A percentile compares a stretch with the other conserved stretches of the same genome.
These are phyloP conservation scores for Colletotrichum camelliae DNA, from an alignment of 2,329 filamentous ascomycete genomes.

Conservation along the genomic window DNA sequence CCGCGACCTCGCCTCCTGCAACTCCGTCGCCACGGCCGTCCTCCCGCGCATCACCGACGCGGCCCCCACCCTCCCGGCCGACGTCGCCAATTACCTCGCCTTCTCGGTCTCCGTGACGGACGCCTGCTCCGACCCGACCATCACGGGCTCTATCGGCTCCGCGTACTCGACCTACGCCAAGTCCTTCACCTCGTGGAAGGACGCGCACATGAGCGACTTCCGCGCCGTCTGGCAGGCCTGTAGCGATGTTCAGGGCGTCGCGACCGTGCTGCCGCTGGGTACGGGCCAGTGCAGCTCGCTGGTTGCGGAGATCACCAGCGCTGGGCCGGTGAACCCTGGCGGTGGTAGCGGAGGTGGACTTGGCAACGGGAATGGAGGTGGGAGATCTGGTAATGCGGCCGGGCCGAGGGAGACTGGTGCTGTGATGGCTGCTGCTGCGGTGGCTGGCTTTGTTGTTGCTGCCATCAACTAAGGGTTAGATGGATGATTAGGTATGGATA, in stretches of 20 bases:
- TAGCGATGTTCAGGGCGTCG: slow-evolving; percentile 30
- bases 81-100: slow-evolving; percentile 28
- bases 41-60: slow-evolving; percentile 24
- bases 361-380: not conserved
- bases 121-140: slow-evolving; percentile 27
- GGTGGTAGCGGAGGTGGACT: not conserved
- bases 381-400: not conserved
- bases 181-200: slow-evolving; percentile 27
- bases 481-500: not conserved
- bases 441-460: slow-evolving; percentile 14
- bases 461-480: not conserved
- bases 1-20: slow-evolving; percentile 15
- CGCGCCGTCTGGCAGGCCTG: slow-evolving; percentile 28
- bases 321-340: not conserved
- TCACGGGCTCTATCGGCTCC: slow-evolving; percentile 30
- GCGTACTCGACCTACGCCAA: slow-evolving; percentile 30
- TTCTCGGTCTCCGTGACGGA: slow-evolving; percentile 24
- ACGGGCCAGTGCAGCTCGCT: slow-evolving; percentile 12
- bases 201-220: slow-evolving; percentile 20
- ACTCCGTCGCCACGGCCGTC: slow-evolving; percentile 23
- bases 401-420: slow-evolving; percentile 5
- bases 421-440: not conserved
- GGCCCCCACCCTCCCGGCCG: slow-evolving; percentile 23
- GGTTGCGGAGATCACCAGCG: slow-evolving; percentile 16
- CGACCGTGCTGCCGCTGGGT: slow-evolving; percentile 1